Evolutionary conservation across 1,284 basidiomycete species (phyloP).

Genomic region (Laetiporus sulphureus): DNA sequence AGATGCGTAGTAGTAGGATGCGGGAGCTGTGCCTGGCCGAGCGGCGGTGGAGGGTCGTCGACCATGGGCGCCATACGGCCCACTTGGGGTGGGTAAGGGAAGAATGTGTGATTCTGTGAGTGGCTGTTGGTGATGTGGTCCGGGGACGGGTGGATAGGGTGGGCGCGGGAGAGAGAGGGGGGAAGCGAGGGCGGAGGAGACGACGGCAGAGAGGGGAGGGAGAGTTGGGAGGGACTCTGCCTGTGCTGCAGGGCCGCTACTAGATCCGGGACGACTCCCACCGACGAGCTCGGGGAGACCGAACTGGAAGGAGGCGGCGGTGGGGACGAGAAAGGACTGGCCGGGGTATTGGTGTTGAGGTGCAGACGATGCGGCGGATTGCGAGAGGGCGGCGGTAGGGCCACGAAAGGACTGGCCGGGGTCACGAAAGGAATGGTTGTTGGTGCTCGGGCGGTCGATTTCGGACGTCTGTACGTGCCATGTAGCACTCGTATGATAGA

Average conservation of each 20-base stretch:
- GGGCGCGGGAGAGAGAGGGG: slow-evolving; percentile 35
- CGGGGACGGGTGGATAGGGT: slow-evolving; percentile 20
- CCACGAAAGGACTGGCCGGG: slow-evolving; percentile 63
- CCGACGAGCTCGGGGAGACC: slow-evolving; percentile 35
- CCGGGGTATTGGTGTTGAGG: slow-evolving; percentile 35
- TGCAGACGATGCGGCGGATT: slow-evolving; percentile 40
- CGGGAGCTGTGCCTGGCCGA: slow-evolving; percentile 60
- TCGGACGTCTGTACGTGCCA: slow-evolving; percentile 33
- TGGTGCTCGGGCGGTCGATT: slow-evolving; percentile 28
- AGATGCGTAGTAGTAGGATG: slow-evolving; percentile 41
- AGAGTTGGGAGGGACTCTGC: slow-evolving; percentile 41
- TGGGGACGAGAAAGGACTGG: slow-evolving; percentile 64
- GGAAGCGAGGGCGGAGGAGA: slow-evolving; percentile 54
- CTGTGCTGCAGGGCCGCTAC: slow-evolving; percentile 38
- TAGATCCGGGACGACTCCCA: slow-evolving; percentile 39
- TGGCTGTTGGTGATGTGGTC: slow-evolving; percentile 24
- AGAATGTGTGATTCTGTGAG: slow-evolving; percentile 39
- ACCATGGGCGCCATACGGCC: slow-evolving; percentile 17
- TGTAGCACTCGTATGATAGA: slow-evolving; percentile 26
- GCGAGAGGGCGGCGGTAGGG: slow-evolving; percentile 16
- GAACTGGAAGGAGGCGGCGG: slow-evolving; percentile 43
- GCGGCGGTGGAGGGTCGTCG: slow-evolving; percentile 40
- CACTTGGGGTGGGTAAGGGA: slow-evolving; percentile 35
- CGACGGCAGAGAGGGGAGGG: slow-evolving; percentile 67
- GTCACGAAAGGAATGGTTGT: slow-evolving; percentile 61